Conservation (phyloP, 225 moss, liverwort and hornwort species). For the Neckera pumila region DNA sequence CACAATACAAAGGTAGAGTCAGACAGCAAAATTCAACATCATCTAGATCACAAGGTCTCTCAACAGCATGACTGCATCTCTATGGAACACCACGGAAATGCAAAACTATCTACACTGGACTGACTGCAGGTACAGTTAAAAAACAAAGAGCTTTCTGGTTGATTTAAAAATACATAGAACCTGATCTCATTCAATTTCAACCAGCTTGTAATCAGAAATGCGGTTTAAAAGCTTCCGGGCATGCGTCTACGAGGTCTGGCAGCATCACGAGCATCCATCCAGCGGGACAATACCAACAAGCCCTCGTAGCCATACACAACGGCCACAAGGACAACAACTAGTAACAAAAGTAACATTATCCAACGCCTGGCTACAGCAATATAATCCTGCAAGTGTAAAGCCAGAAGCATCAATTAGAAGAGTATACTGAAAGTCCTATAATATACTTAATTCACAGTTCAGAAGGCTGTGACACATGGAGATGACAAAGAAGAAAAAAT, state of each 20-base stretch:
- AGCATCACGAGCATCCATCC: conserved; percentile 56
- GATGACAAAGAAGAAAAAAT: neutral
- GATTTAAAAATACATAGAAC: neutral
- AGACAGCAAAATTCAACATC: neutral
- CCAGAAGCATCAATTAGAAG: neutral
- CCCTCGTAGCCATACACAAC: conserved; percentile 38
- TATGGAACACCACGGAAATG: neutral
- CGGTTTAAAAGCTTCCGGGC: conserved; percentile 19
- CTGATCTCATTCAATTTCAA: neutral
- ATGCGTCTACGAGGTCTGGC: conserved; percentile 36
- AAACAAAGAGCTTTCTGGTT: neutral
- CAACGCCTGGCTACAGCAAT: conserved; percentile 18
- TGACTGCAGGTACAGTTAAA: no score
- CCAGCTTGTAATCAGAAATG: neutral
- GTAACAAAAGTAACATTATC: conserved; percentile 7
- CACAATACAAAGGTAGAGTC: neutral
- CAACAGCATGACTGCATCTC: neutral
- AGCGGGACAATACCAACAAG: conserved; percentile 29
- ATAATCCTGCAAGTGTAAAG: conserved; percentile 13
- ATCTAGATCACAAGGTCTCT: neutral
- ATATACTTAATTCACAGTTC: neutral
- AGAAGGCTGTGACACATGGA: neutral
- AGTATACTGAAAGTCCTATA: neutral
- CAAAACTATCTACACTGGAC: neutral
- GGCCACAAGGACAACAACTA: neutral